Conservation (phyloP, 75 land plant species). For the Sequoiadendron giganteum region DNA sequence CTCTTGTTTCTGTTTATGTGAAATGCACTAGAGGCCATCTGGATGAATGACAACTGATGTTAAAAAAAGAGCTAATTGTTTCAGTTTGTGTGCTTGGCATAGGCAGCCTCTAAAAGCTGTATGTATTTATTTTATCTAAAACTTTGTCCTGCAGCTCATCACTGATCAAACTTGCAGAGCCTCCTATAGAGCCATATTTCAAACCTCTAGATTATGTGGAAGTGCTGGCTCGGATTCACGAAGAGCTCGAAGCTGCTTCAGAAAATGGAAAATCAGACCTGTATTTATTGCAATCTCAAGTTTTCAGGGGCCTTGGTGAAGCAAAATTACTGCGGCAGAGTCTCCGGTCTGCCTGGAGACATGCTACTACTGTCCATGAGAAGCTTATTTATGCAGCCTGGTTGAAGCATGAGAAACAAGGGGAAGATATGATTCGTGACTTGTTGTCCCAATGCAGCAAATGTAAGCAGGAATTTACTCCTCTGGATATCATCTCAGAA, state of each 20-base stretch:
- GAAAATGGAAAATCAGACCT: constrained; percentile 62
- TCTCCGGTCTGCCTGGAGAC: constrained; percentile 76
- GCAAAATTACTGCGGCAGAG: constrained; percentile 83
- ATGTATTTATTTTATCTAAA: constrained; percentile 11
- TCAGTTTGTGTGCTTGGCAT: constrained; percentile 9
- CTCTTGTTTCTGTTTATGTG: not conserved
- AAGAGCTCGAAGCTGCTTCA: constrained; percentile 72
- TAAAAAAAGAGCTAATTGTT: not conserved
- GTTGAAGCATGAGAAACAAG: constrained; percentile 86
- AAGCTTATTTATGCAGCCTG: constrained; percentile 88
- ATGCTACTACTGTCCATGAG: constrained; percentile 66
- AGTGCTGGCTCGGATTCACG: constrained; percentile 87
- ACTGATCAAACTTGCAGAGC: constrained; percentile 84
- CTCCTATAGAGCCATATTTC: constrained; percentile 70
- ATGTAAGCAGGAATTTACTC: constrained; percentile 57
- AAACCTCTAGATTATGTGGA: constrained; percentile 97
- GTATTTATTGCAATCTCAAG: constrained; percentile 79
- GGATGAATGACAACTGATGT: not conserved
- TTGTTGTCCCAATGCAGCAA: constrained; percentile 69
- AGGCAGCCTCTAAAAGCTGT: not conserved
- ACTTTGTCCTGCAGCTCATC: constrained; percentile 62
- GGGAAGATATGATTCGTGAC: constrained; percentile 70
- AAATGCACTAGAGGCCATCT: not conserved
- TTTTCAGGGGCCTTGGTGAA: constrained; percentile 93
- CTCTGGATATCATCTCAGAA: constrained; percentile 51